Evolutionary conservation across 2,329 filamentous ascomycete genomes (phyloP).

Genomic region (Apiospora sp.): DNA sequence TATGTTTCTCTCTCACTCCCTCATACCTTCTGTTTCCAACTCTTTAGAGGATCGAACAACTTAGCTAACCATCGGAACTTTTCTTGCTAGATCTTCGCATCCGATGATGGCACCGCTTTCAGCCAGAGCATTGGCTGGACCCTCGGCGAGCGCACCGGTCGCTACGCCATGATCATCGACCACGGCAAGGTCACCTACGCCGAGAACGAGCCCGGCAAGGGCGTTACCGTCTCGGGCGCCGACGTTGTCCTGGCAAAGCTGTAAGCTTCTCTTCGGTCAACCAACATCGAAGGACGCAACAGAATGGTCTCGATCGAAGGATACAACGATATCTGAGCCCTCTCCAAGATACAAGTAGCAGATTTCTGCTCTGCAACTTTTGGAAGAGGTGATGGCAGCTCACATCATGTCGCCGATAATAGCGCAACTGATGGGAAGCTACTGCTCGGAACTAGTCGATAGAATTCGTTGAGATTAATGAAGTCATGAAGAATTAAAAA

Average conservation of each 20-base stretch:
- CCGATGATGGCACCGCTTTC: slow-evolving; percentile 72
- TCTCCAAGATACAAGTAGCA: neutral
- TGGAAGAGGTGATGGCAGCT: neutral
- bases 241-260: slow-evolving; percentile 52
- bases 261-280: slow-evolving; percentile 19
- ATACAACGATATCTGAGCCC: neutral
- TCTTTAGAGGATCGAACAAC: too few species aligned
- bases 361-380: neutral
- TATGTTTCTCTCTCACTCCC: slow-evolving; percentile 39
- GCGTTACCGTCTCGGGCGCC: slow-evolving; percentile 57
- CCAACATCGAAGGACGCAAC: neutral
- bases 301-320: neutral
- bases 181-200: slow-evolving; percentile 83
- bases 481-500: neutral
- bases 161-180: slow-evolving; percentile 81
- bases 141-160: slow-evolving; percentile 71
- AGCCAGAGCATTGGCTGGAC: slow-evolving; percentile 75
- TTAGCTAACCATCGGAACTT: neutral
- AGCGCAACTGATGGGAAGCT: neutral
- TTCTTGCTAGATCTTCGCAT: slow-evolving; percentile 69
- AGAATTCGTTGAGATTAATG: neutral
- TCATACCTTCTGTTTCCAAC: neutral
- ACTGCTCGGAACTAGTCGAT: neutral
- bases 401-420: neutral
- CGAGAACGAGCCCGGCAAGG: slow-evolving; percentile 67